Evolutionary conservation across 208 protist genomes (phyloP), one percentile per base, ranked within the genome.

Genomic region (Trypanosoma mega): DNA sequence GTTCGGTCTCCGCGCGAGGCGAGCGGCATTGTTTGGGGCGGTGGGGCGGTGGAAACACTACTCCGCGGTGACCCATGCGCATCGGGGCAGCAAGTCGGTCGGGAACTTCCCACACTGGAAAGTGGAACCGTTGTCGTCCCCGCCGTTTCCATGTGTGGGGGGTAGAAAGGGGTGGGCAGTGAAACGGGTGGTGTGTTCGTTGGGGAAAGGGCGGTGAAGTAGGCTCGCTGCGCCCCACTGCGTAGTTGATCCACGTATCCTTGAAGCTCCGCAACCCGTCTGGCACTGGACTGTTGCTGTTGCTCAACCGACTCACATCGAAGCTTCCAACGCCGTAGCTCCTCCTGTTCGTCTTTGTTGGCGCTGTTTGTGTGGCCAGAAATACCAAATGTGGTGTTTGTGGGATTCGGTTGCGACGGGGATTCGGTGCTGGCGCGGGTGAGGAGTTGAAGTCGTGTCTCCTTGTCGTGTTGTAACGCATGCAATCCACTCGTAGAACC

Each of bases 221-320:
- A 47, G 26, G 53, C 56, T 37, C 56, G 48, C 11, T 67, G 64
- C 9, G 72, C 72, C 41, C 55, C 39, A 26, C 50, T 39, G 9
- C 57, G 43, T 43, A 78, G 45, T 27, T 69, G 65, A n/a, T 74
- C 64, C 52, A 78, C 60, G 30, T 78, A 78, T 24, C 37, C 27
- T 47, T 78, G 66, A 37, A 78, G 55, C 23, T 70, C 72, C 20
- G 21, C 60, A 18, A 78, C 26, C 2, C 67, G 65, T 11, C 55
- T 45, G 16, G 30, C 51, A 34, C 59, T 55, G 24, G 57, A 51
- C 11, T 58, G 51, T 16, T 74, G 59, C 24, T 63, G 72, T 16
- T 62, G 52, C 39, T 61, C 63, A 48, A 59, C 48, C 12, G 44
- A 14, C 2, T 51, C 43, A 50, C 53, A 61, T 1, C 53, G 63